Percentiles rank a stretch among this genome's conserved stretches.
Conservation (phyloP, 1,284 basidiomycete genomes). For the Sphagnurus paluster region DNA sequence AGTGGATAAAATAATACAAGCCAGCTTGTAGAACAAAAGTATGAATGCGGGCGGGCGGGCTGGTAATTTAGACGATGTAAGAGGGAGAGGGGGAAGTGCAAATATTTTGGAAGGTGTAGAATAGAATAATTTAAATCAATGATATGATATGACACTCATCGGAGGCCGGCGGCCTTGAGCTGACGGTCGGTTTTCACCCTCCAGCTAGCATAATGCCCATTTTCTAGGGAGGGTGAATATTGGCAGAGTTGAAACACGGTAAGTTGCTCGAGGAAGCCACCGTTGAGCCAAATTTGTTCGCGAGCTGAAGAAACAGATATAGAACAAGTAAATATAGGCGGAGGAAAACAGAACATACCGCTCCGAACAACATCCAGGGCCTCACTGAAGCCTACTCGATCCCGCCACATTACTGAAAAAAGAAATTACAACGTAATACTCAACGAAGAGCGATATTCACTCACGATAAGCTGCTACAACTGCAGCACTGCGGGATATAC, state of each 20-base stretch:
- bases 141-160: slow-evolving; percentile 18
- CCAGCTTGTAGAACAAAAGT: slow-evolving; percentile 1
- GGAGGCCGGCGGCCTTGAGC: slow-evolving; percentile 37
- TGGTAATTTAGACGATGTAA: no score
- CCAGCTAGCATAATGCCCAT: slow-evolving; percentile 73
- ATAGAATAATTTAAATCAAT: slow-evolving; percentile 15
- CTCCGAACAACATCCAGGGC: slow-evolving; percentile 63
- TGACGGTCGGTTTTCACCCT: slow-evolving; percentile 43
- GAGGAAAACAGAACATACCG: slow-evolving; percentile 39
- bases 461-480: slow-evolving; percentile 82
- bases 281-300: slow-evolving; percentile 76
- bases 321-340: slow-evolving; percentile 14
- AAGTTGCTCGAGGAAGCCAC: slow-evolving; percentile 77
- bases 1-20: slow-evolving; percentile 1
- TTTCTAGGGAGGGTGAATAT: slow-evolving; percentile 59
- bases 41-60: no score
- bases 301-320: slow-evolving; percentile 47
- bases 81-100: no score
- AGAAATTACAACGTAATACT: slow-evolving; percentile 6
- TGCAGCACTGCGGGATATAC: slow-evolving; percentile 79
- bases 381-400: slow-evolving; percentile 53
- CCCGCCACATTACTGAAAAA: slow-evolving; percentile 69
- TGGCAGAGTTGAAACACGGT: slow-evolving; percentile 74
- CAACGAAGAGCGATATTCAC: slow-evolving; percentile 23
- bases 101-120: no score